Conservation (phyloP, 768 basidiomycete species). For the Scleroderma citrinum region DNA sequence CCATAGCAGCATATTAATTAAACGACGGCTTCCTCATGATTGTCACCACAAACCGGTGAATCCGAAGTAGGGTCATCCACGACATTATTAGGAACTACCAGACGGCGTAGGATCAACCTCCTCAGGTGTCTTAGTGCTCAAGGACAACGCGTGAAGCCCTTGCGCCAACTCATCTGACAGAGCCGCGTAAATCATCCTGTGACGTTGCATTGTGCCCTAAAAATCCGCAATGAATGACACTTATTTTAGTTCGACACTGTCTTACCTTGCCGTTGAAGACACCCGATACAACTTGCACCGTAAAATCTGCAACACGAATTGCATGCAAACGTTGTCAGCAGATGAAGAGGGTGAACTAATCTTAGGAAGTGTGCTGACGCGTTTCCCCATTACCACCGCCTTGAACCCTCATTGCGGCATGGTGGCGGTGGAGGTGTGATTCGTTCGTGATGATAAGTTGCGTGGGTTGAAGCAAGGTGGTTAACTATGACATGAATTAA, state of each 20-base stretch:
- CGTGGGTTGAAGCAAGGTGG: slow-evolving; percentile 51
- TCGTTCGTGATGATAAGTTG: slow-evolving; percentile 70
- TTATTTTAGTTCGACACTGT: slow-evolving; percentile 6
- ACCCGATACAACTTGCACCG: slow-evolving; percentile 67
- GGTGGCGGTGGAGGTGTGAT: slow-evolving; percentile 82
- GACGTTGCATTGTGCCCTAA: slow-evolving; percentile 73
- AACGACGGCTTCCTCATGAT: slow-evolving; percentile 24
- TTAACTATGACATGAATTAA: slow-evolving; percentile 44
- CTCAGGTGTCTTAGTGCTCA: slow-evolving; percentile 65
- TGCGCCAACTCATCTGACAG: slow-evolving; percentile 63
- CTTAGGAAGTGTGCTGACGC: slow-evolving; percentile 47
- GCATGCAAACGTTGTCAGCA: slow-evolving; percentile 18
- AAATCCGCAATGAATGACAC: slow-evolving; percentile 10
- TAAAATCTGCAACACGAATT: slow-evolving; percentile 53
- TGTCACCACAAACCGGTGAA: slow-evolving; percentile 10
- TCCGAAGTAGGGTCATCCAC: slow-evolving; percentile 13
- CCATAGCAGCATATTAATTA: slow-evolving; percentile 23
- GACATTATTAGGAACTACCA: slow-evolving; percentile 18
- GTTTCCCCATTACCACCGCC: slow-evolving; percentile 70
- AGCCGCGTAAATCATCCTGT: slow-evolving; percentile 71
- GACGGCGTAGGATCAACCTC: slow-evolving; percentile 32
- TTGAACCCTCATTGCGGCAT: slow-evolving; percentile 71
- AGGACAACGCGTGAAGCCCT: slow-evolving; percentile 72
- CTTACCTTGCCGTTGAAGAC: slow-evolving; percentile 69
- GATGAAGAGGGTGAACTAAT: slow-evolving; percentile 6